Percentiles rank a stretch among this genome's conserved stretches.
Evolutionary conservation across 2,329 filamentous ascomycete species (phyloP).

Genomic region (Xylariaceae sp.): DNA sequence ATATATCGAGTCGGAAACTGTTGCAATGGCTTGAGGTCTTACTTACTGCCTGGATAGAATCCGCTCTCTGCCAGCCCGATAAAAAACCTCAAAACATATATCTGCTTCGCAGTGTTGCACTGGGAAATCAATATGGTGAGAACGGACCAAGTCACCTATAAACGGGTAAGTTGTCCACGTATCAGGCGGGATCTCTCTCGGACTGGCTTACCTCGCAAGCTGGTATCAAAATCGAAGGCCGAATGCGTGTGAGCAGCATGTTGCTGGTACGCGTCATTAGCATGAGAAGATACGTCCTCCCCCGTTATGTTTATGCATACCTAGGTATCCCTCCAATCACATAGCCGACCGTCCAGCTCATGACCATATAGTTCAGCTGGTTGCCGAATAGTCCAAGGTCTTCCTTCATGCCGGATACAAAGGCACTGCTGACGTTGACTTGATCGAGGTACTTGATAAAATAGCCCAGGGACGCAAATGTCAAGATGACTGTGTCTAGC

Average conservation of each 20-base stretch:
- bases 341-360: constrained; percentile 27
- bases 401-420: constrained; percentile 43
- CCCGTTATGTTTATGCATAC: no score
- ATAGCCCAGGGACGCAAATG: constrained; percentile 36
- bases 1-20: no score
- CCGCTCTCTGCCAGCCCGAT: constrained; percentile 28
- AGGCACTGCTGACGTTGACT: constrained; percentile 37
- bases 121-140: constrained; percentile 30
- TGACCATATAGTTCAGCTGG: constrained; percentile 31
- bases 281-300: no score
- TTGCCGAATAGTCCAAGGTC: constrained; percentile 37
- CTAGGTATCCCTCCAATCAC: constrained; percentile 28
- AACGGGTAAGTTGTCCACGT: background rate
- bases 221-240: constrained; percentile 34
- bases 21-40: no score
- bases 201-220: constrained; percentile 26
- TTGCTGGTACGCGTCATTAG: constrained; percentile 23
- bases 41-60: constrained; percentile 23
- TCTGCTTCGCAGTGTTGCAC: constrained; percentile 27
- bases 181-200: no score
- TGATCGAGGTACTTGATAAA: constrained; percentile 38
- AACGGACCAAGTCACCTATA: constrained; percentile 25
- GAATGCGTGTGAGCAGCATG: constrained; percentile 29
- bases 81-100: constrained; percentile 32
- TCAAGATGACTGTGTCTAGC: constrained; percentile 36